Base-by-base conservation (phyloP, 2,329 filamentous ascomycete species). In the Xylariaceae sp. region DNA sequence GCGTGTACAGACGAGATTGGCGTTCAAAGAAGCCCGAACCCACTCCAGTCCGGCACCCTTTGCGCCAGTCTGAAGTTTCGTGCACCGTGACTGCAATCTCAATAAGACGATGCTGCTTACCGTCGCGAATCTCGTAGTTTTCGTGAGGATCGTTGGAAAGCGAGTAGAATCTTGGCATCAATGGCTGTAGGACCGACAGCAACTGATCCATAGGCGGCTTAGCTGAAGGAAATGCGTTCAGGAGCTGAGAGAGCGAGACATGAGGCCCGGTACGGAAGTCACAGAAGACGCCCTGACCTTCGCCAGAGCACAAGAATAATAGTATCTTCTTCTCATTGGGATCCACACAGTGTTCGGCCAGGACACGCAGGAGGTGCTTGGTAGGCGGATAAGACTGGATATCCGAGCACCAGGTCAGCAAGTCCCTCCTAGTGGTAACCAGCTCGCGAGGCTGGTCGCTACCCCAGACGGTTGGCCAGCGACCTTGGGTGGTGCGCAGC, bases 111-210 rank as follows among this genome's bases (percentile, higher is more conserved):
- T 87, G 85, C 52, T 79, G 77, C 49, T 85, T 79, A 30, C 80
- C 78, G 49, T 85, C 85, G 48, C 81, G 78, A 17, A 82, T 76
- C 48, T 78, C 77, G 47, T 78, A 86, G 7, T 75, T 76, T 52
- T 94, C 81, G 50, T 93, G 87, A 0, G 93, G 93, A 58, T 98
- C 93, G 63, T 95, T 96, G 40, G 90, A 96, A 12, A 98, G 81
- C 3, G 91, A 97, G 71, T 98, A 98, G 72, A 98, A 98, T 45
- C 93, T 87, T 3, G 93, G 93, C 91, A 97, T 97, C 38, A 97
- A 76, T 37, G 88, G 86, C 55, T 86, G 87, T 39, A 96, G 78
- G 33, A 85, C 78, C 2, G 86, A 87, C 28, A 96, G 76, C 9
- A 98, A 73, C 45, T 82, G 73, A 41, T 93, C 87, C 54, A 98